Conservation (phyloP, 169 alveolate species). For the Cryptosporidium ryanae region DNA sequence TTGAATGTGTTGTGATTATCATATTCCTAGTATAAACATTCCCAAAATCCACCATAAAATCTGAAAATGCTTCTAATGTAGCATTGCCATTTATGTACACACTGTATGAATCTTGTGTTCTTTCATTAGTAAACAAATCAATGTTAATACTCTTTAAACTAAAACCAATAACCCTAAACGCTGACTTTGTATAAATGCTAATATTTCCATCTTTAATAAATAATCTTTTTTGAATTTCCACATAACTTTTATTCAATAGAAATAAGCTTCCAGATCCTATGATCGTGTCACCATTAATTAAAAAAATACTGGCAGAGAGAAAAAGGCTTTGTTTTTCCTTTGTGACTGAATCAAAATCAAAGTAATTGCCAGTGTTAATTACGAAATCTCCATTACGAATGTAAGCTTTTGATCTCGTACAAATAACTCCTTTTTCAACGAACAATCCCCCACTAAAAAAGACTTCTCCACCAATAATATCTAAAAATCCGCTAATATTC, state of each 20-base stretch:
- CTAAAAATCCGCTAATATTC: conserved; percentile 34
- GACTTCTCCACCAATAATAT: conserved; percentile 33
- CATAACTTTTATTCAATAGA: conserved; percentile 48
- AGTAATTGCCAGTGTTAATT: background rate
- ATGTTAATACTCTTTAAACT: background rate
- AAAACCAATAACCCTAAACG: background rate
- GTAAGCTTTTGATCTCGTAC: conserved; percentile 10
- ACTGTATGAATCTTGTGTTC: background rate
- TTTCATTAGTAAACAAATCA: background rate
- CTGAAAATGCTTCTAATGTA: conserved; percentile 42
- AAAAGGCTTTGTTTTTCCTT: conserved; percentile 26
- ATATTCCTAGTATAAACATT: background rate
- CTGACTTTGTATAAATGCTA: conserved; percentile 28
- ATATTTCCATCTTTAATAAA: conserved; percentile 29
- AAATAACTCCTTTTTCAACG: conserved; percentile 21
- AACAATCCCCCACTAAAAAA: conserved; percentile 3
- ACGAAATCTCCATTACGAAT: conserved; percentile 37
- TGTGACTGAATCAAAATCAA: background rate
- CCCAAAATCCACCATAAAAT: conserved; percentile 6
- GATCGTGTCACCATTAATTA: conserved; percentile 15
- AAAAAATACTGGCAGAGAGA: conserved; percentile 14
- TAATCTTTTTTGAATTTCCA: conserved; percentile 14
- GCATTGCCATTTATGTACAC: conserved; percentile 39
- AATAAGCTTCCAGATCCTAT: conserved; percentile 20
- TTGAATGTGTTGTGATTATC: conserved; percentile 27